phyloP scores from a whole-genome alignment of 306 rosid genomes.

The Cicer arietinum region DNA sequence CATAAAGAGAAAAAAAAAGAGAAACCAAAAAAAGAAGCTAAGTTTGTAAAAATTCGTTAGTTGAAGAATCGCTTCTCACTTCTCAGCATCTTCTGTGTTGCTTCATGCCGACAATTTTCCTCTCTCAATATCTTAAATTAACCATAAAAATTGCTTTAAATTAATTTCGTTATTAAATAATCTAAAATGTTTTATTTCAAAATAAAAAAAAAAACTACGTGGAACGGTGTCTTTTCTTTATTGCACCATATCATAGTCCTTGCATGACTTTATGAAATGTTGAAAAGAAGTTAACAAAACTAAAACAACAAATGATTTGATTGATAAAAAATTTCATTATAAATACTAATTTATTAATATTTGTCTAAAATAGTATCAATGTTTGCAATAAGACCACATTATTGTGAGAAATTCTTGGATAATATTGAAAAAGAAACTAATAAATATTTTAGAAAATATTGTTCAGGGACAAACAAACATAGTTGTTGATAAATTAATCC shows the following conservation, averaged over 20 bases:
- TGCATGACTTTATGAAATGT: too few relatives aligned
- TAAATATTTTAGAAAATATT: not conserved
- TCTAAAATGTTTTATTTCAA: too few relatives aligned
- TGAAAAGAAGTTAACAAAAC: conserved; percentile 53
- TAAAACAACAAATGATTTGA: conserved; percentile 55
- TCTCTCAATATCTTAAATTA: not conserved
- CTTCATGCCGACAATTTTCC: conserved; percentile 57
- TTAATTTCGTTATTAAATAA: too few relatives aligned
- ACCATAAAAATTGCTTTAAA: too few relatives aligned
- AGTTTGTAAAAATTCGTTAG: conserved; percentile 42
- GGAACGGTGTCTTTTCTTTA: too few relatives aligned
- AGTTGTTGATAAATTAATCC: not conserved
- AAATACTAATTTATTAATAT: not conserved
- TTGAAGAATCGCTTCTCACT: conserved; percentile 39
- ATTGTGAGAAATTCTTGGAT: not conserved
- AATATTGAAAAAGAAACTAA: too few relatives aligned
- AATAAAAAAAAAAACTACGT: too few relatives aligned
- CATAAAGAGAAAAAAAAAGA: conserved; percentile 14
- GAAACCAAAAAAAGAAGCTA: not conserved
- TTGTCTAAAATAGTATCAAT: conserved; percentile 16
- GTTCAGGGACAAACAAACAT: not conserved
- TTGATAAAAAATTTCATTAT: conserved; percentile 26
- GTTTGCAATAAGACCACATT: conserved; percentile 61
- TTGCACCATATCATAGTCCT: too few relatives aligned
- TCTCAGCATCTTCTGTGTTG: conserved; percentile 53